Base-by-base conservation (phyloP, 140 eudicot species). In the Senecio squalidus region DNA sequence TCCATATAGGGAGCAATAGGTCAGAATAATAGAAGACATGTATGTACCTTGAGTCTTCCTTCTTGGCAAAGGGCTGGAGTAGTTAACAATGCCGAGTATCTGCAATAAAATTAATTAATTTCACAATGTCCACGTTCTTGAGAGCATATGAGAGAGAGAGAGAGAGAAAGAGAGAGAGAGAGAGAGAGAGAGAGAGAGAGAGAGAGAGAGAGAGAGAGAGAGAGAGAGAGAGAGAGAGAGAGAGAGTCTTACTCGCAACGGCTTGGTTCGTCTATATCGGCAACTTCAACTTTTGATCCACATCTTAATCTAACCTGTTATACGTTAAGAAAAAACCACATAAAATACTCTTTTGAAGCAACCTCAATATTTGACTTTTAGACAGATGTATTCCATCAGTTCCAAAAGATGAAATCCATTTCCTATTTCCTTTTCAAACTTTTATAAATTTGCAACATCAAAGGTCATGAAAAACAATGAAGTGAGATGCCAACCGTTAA, bases 191-290 rank as follows among this genome's bases (percentile, higher is more conserved):
- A 24, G 47, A n/a, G 64, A 44, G 53, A 26, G 39, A 9, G 17
- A 8, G 49, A 3, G 25, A 10, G 28, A 13, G 8, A 4, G 21
- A 11, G 58, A 30, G 36, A 45, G 13, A 39, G 0, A 39, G 14
- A 39, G 14, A 39, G 1, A 6, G 14, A 39, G 14, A 24, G 47
- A n/a, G 64, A 44, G 53, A 30, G n/a, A n/a, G n/a, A n/a, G n/a
- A n/a, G n/a, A 62, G 46, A 25, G 10, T 45, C 69, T 76, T 86
- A 91, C 98, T 91, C 98, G 98, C 98, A 91, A 64, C 94, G 98
- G 79, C 98, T 91, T 46, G 98, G 98, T 71, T 91, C 98, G 30
- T 79, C 98, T 36, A 91, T 83, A 75, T 91, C 98, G 15, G 88
- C 62, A 17, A 81, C 77, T 81, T 83, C 98, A 64, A 83, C 86